These are phyloP conservation scores for Monosporozyma aquatica DNA, from an alignment of 805 yeast species.

Conservation along the genomic window DNA sequence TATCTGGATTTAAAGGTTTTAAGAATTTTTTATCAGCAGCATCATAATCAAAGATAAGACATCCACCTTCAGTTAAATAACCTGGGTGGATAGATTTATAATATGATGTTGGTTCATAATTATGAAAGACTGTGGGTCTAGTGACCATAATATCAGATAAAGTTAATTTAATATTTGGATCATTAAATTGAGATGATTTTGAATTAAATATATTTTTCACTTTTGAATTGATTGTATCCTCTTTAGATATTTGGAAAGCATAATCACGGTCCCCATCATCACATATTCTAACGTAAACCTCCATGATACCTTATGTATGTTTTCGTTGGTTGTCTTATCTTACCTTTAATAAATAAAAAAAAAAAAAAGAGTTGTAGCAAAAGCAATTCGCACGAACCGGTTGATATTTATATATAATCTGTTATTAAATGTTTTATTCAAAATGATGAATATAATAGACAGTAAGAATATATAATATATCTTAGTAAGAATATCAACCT, in stretches of 20 bases:
- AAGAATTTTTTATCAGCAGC: conserved; percentile 43
- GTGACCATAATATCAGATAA: conserved; percentile 54
- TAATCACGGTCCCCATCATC: conserved; percentile 81
- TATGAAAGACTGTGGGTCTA: conserved; percentile 71
- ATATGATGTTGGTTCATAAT: conserved; percentile 56
- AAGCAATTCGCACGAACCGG: too few species aligned
- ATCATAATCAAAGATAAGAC: conserved; percentile 55
- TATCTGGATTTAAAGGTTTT: conserved; percentile 39
- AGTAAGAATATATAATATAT: too few species aligned
- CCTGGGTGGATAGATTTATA: conserved; percentile 55
- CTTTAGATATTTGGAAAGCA: conserved; percentile 64
- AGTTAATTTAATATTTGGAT: conserved; percentile 8
- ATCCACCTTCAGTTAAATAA: conserved; percentile 73
- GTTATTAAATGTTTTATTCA: too few species aligned
- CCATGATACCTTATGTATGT: too few species aligned
- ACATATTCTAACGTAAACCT: conserved; percentile 66
- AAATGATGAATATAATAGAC: too few species aligned
- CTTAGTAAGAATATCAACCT: too few species aligned
- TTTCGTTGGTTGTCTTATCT: too few species aligned
- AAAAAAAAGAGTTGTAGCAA: too few species aligned
- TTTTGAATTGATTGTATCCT: conserved; percentile 51
- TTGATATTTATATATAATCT: too few species aligned
- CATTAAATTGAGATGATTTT: neutral
- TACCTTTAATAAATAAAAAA: too few species aligned
- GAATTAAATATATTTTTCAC: conserved; percentile 42